phyloP scores from a whole-genome alignment of 306 rosid genomes.

The Citrullus mucosospermus region DNA sequence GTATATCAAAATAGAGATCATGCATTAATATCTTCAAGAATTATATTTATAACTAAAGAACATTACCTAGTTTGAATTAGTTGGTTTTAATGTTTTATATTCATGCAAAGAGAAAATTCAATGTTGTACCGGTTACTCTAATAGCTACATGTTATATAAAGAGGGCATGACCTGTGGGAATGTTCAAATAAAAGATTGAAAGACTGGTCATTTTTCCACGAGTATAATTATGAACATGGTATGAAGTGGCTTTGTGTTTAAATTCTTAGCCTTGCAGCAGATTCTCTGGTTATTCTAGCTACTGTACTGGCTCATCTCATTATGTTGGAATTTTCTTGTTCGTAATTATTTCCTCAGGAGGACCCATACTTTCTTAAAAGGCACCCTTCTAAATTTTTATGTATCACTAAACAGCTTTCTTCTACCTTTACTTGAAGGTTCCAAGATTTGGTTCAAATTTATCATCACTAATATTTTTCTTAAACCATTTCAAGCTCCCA shows the following conservation, averaged over 20 bases:
- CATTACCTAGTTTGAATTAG: background rate
- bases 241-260: background rate
- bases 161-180: background rate
- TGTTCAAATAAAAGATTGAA: background rate
- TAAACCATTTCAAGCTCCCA: background rate
- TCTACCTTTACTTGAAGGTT: background rate
- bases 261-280: constrained; percentile 3
- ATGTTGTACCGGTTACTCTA: background rate
- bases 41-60: background rate
- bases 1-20: background rate
- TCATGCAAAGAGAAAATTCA: background rate
- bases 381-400: background rate
- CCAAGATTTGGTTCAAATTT: background rate
- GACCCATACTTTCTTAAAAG: background rate
- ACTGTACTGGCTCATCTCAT: background rate
- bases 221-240: background rate
- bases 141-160: background rate
- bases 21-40: background rate
- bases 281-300: background rate
- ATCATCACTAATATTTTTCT: background rate
- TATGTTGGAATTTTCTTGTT: background rate
- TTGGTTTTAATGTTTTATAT: background rate
- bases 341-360: background rate
- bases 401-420: background rate
- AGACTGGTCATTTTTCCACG: background rate